phyloP scores from a whole-genome alignment of 2,329 filamentous ascomycete species.

The Rhexocercosporidium sp. region DNA sequence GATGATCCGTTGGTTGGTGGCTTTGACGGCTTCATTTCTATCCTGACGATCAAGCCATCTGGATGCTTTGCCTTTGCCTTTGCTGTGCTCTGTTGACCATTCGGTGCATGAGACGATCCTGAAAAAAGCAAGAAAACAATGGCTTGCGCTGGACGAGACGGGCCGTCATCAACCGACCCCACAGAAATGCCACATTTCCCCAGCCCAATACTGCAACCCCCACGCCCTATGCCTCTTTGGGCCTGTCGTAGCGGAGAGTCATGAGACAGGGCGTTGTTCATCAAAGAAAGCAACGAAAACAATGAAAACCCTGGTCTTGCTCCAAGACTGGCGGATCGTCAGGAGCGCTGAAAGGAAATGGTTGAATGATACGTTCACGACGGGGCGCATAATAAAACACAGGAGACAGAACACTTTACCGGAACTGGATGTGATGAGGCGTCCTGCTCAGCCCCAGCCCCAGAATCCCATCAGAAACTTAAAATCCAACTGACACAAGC shows the following conservation, averaged over 20 bases:
- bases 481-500: background rate
- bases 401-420: background rate
- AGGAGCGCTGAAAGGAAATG: background rate
- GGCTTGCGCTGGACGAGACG: conserved; percentile 17
- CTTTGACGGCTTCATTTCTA: conserved; percentile 7
- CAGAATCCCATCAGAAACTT: background rate
- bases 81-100: conserved; percentile 1
- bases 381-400: background rate
- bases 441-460: conserved; percentile 16
- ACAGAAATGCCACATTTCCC: conserved; percentile 25
- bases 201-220: conserved; percentile 15
- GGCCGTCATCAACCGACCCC: conserved; percentile 18
- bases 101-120: conserved; percentile 7
- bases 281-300: too few species aligned
- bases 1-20: conserved; percentile 11
- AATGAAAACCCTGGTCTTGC: conserved; percentile 1
- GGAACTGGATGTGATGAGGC: background rate
- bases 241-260: background rate
- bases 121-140: conserved; percentile 3
- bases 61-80: conserved; percentile 1
- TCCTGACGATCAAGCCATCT: conserved; percentile 1
- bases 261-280: conserved; percentile 9
- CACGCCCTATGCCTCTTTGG: conserved; percentile 6
- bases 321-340: conserved; percentile 18
- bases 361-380: conserved; percentile 16